Conservation (phyloP, 2,329 filamentous ascomycete genomes). For the Sclerotinia borealis region DNA sequence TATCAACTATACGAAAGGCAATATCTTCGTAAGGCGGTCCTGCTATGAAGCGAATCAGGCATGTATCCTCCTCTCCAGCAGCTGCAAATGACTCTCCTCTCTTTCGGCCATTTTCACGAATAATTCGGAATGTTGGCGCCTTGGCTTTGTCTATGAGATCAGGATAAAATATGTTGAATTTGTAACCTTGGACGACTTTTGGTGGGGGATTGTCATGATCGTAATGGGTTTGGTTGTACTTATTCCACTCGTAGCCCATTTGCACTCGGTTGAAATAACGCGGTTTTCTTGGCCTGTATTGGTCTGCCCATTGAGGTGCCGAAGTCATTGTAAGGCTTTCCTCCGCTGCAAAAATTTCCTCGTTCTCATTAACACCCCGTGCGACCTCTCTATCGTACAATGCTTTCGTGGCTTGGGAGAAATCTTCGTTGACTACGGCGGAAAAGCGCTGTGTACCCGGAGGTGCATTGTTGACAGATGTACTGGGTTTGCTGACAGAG, state of each 20-base stretch:
- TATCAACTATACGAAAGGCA: constrained; percentile 94
- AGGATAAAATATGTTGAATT: constrained; percentile 99
- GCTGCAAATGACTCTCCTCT: constrained; percentile 88
- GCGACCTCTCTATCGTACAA: constrained; percentile 91
- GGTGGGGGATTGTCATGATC: constrained; percentile 97
- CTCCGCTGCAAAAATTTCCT: constrained; percentile 91
- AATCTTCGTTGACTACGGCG: constrained; percentile 65
- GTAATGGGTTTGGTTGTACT: constrained; percentile 99
- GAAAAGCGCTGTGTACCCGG: constrained; percentile 64
- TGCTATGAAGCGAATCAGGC: constrained; percentile 90
- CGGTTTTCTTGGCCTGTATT: constrained; percentile 85
- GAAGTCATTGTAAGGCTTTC: constrained; percentile 63
- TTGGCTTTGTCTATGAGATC: constrained; percentile 93
- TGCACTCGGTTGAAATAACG: constrained; percentile 97
- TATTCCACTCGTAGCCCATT: constrained; percentile 99
- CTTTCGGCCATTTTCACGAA: constrained; percentile 83
- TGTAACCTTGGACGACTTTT: constrained; percentile 97
- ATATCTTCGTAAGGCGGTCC: constrained; percentile 96
- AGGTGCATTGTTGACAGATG: constrained; percentile 39
- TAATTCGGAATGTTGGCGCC: constrained; percentile 92
- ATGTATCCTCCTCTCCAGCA: constrained; percentile 94
- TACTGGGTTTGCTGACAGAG: constrained; percentile 32
- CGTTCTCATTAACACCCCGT: constrained; percentile 83
- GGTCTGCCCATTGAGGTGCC: constrained; percentile 73
- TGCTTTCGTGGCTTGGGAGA: constrained; percentile 79